Evolutionary conservation across 225 moss, liverwort and hornwort species (phyloP).

Genomic region (Lunularia cruciata): DNA sequence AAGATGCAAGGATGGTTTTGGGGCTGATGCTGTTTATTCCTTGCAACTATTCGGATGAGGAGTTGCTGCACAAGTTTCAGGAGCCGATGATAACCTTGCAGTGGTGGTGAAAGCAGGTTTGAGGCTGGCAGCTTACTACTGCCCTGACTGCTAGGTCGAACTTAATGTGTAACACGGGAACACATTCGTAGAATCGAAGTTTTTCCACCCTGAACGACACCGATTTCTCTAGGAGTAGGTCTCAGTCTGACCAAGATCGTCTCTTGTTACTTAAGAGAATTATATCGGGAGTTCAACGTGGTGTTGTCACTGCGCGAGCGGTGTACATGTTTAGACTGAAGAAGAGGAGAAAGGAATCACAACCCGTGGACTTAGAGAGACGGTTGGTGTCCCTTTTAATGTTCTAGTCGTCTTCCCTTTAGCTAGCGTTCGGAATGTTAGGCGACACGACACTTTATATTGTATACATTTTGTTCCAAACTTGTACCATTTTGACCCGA

Average conservation of each 20-base stretch:
- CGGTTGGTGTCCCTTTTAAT: background rate
- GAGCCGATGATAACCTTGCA: constrained; percentile 40
- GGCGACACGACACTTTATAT: constrained; percentile 9
- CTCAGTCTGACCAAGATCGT: constrained; percentile 18
- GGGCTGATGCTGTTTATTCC: constrained; percentile 25
- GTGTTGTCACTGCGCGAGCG: constrained; percentile 23
- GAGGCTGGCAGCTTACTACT: constrained; percentile 46
- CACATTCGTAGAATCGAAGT: constrained; percentile 21
- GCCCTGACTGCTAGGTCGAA: constrained; percentile 32
- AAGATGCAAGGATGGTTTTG: constrained; percentile 40
- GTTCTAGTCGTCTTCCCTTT: constrained; percentile 11
- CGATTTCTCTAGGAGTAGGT: constrained; percentile 23
- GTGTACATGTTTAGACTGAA: constrained; percentile 18
- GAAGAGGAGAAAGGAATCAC: constrained; percentile 18
- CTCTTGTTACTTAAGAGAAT: constrained; percentile 7
- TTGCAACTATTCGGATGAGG: constrained; percentile 26
- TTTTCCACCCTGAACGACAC: constrained; percentile 38
- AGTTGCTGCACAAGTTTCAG: constrained; percentile 35
- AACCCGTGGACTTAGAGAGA: constrained; percentile 16
- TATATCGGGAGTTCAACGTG: constrained; percentile 36
- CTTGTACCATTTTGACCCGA: constrained; percentile 25
- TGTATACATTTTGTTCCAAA: constrained; percentile 24
- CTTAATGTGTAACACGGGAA: constrained; percentile 27
- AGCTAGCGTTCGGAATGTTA: constrained; percentile 6
- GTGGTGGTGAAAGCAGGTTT: constrained; percentile 35